phyloP scores from a whole-genome alignment of 331 rosid species.

The Malus hybrid region DNA sequence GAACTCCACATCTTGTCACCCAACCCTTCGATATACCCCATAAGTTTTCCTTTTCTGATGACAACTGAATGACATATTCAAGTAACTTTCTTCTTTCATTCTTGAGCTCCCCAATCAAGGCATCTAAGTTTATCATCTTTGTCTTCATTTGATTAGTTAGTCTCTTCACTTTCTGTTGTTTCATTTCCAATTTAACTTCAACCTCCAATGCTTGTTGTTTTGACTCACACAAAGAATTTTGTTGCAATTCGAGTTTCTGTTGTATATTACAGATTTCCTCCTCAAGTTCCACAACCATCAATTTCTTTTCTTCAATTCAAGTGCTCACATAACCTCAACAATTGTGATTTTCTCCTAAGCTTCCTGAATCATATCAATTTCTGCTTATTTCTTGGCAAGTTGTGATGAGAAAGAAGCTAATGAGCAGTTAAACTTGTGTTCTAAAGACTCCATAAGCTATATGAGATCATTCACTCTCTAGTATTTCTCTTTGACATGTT shows the following conservation, averaged over 20 bases:
- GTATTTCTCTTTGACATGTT: conserved; percentile 29
- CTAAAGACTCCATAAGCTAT: conserved; percentile 42
- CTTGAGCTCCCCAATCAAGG: conserved; percentile 42
- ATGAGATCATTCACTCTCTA: conserved; percentile 29
- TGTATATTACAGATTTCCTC: conserved; percentile 40
- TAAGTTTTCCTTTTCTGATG: conserved; percentile 48
- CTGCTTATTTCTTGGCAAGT: conserved; percentile 47
- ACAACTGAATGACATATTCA: conserved; percentile 48
- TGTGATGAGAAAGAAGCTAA: conserved; percentile 41
- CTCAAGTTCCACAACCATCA: conserved; percentile 56
- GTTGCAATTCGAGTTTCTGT: conserved; percentile 43
- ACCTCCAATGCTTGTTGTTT: conserved; percentile 47
- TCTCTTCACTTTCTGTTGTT: conserved; percentile 33
- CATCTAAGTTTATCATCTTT: conserved; percentile 43
- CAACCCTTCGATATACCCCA: conserved; percentile 29
- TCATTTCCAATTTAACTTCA: conserved; percentile 43
- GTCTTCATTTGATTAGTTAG: conserved; percentile 43
- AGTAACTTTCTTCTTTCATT: conserved; percentile 45
- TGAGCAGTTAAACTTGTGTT: conserved; percentile 39
- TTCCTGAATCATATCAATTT: conserved; percentile 44
- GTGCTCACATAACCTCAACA: conserved; percentile 47
- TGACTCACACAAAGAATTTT: conserved; percentile 29
- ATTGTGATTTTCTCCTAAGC: conserved; percentile 50
- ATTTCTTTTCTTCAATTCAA: conserved; percentile 67
- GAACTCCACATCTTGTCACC: conserved; percentile 44